These are phyloP conservation scores for Aspergillus avenaceus DNA, from an alignment of 495 filamentous ascomycete species.

Conservation along the genomic window DNA sequence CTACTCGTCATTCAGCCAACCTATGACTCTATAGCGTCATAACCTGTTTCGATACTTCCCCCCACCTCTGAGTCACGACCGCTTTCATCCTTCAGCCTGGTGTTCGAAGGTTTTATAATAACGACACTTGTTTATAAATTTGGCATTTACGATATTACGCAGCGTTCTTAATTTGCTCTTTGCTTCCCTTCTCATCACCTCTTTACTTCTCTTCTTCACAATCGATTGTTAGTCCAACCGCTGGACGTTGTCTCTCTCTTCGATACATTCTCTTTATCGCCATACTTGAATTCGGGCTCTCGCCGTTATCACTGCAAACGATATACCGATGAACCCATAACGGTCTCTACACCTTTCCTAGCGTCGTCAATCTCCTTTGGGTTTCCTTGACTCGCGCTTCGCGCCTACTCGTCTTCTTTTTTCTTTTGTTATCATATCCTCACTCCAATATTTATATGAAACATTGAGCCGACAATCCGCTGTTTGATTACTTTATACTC, in stretches of 20 bases:
- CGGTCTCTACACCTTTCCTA: conserved; percentile 54
- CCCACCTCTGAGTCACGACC: conserved; percentile 35
- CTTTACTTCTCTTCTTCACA: not conserved
- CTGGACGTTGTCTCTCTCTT: conserved; percentile 35
- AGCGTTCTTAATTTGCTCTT: conserved; percentile 40
- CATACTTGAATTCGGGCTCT: conserved; percentile 32
- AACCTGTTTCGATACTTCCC: conserved; percentile 21
- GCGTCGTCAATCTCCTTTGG: conserved; percentile 40
- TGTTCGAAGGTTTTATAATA: conserved; percentile 36
- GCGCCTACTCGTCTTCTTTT: conserved; percentile 36
- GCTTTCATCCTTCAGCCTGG: conserved; percentile 35
- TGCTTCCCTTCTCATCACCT: conserved; percentile 8
- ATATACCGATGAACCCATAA: conserved; percentile 66
- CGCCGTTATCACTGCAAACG: conserved; percentile 40
- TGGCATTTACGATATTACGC: conserved; percentile 49
- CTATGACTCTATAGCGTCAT: conserved; percentile 37
- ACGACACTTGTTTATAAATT: conserved; percentile 28
- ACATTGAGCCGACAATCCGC: conserved; percentile 58
- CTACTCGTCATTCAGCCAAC: conserved; percentile 18
- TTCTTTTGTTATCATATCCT: conserved; percentile 59
- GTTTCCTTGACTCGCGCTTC: conserved; percentile 40
- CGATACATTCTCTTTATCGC: conserved; percentile 23
- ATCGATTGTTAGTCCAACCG: conserved; percentile 3
- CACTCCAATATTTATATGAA: conserved; percentile 59
- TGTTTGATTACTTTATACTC: conserved; percentile 36